Base-by-base conservation (phyloP, 2,329 filamentous ascomycete species). In the Fulvia fulva region DNA sequence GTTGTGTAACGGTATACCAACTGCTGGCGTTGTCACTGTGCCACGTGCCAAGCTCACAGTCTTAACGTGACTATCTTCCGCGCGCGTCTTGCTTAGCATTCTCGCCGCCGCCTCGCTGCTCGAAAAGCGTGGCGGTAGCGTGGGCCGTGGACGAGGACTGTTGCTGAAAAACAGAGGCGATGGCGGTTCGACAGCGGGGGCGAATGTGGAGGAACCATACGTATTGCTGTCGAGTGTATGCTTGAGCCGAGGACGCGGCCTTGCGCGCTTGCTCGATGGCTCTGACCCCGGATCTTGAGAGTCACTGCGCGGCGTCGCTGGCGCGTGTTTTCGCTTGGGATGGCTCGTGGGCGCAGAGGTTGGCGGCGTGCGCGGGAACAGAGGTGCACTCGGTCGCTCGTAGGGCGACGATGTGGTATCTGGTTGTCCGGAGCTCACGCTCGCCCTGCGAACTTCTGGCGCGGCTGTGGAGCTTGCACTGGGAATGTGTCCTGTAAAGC, bases 101-200 rank as follows among this genome's bases (percentile, higher is more conserved):
- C 71, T 90, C 28, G 83, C 80, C 61, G 82, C 83, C 73, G 74
- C 80, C 75, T 75, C 82, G 73, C 73, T 80, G 72, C 74, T 83
- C 72, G 69, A 85, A 81, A 78, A 87, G 76, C 80, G 83, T 34
- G 74, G 67, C 19, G 79, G 79, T 45, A 82, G 73, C 32, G 69
- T 68, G 9, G 79, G 80, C 7, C 78, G 66, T 49, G 69, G 73
- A n/a, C 68, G 56, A 16, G 71, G 74, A 51, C 71, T 75, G 60
- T 80, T 73, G 32, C 79, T 80, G 68, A 83, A 81, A 76, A 83
- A 83, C 7, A 83, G 73, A 2, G 81, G 80, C 46, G 78, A 81
- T 0, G 73, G 73, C 25, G 43, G 50, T 23, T 54, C 54, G 19
- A 52, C 51, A 32, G 51, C 47, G 41, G 47, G 30, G 7, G 30